Percentiles rank a stretch among this genome's conserved stretches.
phyloP scores from a whole-genome alignment of 345 rosid species.

The Cardiospermum halicacabum region DNA sequence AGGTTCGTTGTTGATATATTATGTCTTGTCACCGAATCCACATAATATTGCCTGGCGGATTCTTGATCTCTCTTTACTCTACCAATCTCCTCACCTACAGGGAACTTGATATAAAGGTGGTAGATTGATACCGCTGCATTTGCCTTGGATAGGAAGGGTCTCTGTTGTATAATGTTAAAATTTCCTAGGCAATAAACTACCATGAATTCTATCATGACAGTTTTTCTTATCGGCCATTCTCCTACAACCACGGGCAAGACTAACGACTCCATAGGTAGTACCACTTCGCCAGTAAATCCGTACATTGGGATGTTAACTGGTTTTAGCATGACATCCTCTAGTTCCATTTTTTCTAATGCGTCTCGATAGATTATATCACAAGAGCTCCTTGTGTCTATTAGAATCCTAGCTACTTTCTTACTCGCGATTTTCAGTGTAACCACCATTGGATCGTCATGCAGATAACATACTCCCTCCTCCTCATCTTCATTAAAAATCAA shows the following conservation, averaged over 20 bases:
- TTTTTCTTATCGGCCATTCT: neutral
- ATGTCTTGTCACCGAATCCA: too few species aligned
- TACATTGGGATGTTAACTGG: neutral
- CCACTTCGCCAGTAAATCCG: too few species aligned
- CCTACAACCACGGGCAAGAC: neutral
- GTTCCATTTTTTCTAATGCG: neutral
- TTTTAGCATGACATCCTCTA: neutral
- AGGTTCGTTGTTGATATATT: too few species aligned
- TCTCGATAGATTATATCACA: neutral
- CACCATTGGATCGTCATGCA: neutral
- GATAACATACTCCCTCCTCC: neutral
- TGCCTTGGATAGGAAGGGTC: neutral
- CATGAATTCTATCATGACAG: neutral
- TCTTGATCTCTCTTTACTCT: too few species aligned
- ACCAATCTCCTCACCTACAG: neutral
- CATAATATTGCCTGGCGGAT: too few species aligned
- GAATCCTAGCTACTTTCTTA: too few species aligned
- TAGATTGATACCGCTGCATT: neutral
- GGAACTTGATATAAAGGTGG: neutral
- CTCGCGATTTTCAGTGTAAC: too few species aligned
- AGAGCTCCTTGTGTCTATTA: too few species aligned
- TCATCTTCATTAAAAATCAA: neutral
- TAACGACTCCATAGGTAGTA: neutral
- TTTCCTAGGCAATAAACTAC: neutral
- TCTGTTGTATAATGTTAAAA: neutral